Conservation (phyloP, 805 yeast genomes). For the Teunomyces tritomae region DNA sequence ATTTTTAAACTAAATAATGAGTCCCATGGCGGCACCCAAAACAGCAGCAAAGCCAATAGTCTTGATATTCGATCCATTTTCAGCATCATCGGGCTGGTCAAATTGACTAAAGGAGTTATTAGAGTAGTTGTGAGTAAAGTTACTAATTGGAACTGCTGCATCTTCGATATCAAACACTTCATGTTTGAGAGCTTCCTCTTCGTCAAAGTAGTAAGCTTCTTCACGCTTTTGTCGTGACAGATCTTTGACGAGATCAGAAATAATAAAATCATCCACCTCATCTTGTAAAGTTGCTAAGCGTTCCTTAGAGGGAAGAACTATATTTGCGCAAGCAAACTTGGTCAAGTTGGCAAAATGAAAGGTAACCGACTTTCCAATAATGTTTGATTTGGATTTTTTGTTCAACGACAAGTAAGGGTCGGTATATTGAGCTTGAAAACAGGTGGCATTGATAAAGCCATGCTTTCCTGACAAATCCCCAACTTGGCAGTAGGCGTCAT, state of each 20-base stretch:
- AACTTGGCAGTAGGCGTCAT: conserved; percentile 60
- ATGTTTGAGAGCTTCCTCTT: conserved; percentile 8
- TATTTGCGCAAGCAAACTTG: conserved; percentile 63
- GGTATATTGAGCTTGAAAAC: conserved; percentile 59
- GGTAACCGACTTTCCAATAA: conserved; percentile 53
- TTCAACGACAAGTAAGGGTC: conserved; percentile 68
- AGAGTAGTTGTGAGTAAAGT: conserved; percentile 5
- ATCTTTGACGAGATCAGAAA: neutral
- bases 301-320: conserved; percentile 27
- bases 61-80: conserved; percentile 10
- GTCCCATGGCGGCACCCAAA: conserved; percentile 11
- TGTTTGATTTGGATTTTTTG: conserved; percentile 51
- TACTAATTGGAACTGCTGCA: neutral
- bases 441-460: conserved; percentile 68
- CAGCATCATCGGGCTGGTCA: conserved; percentile 9
- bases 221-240: conserved; percentile 1
- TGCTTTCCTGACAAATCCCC: conserved; percentile 81
- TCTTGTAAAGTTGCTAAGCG: conserved; percentile 6
- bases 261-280: conserved; percentile 1
- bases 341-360: conserved; percentile 56
- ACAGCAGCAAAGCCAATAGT: conserved; percentile 9
- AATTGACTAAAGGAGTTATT: conserved; percentile 7
- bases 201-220: conserved; percentile 9
- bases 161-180: conserved; percentile 4
- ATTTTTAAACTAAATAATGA: conserved; percentile 4